Evolutionary conservation across 768 basidiomycete species (phyloP).

Genomic region (Leucosporidium scottii): DNA sequence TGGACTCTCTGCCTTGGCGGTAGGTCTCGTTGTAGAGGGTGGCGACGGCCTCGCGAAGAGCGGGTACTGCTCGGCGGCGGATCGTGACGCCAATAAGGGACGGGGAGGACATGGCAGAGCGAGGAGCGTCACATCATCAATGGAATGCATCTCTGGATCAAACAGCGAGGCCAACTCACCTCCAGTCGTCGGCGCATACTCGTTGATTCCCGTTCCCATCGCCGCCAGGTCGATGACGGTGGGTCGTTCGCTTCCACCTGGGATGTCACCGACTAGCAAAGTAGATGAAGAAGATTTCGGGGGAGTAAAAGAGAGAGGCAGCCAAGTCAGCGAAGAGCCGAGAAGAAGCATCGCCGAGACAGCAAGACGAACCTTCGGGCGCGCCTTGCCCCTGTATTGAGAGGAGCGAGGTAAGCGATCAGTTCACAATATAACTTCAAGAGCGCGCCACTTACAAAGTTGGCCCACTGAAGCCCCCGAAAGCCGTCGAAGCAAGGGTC

Average conservation of each 20-base stretch:
- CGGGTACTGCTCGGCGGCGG: background rate
- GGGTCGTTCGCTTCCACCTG: constrained; percentile 62
- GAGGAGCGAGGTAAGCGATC: background rate
- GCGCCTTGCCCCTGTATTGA: constrained; percentile 26
- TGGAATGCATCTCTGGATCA: no score
- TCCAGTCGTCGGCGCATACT: constrained; percentile 85
- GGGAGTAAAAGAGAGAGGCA: no score
- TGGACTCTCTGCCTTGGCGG: constrained; percentile 66
- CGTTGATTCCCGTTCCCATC: constrained; percentile 47
- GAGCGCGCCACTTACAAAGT: constrained; percentile 46
- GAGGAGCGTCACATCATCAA: no score
- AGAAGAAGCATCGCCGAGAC: background rate
- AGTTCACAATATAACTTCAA: no score
- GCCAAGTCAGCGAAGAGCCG: no score
- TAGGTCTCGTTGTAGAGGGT: constrained; percentile 82
- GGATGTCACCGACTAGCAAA: constrained; percentile 55
- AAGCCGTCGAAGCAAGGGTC: no score
- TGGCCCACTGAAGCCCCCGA: constrained; percentile 34
- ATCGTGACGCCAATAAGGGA: no score
- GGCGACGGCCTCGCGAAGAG: constrained; percentile 82
- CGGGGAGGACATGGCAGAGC: no score
- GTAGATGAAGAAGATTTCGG: no score
- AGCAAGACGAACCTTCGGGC: constrained; percentile 47
- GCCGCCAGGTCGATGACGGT: constrained; percentile 52
- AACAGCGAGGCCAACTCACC: constrained; percentile 49